These are phyloP conservation scores for Hypoxylon perforatum DNA, from an alignment of 495 filamentous ascomycete species.

Conservation along the genomic window DNA sequence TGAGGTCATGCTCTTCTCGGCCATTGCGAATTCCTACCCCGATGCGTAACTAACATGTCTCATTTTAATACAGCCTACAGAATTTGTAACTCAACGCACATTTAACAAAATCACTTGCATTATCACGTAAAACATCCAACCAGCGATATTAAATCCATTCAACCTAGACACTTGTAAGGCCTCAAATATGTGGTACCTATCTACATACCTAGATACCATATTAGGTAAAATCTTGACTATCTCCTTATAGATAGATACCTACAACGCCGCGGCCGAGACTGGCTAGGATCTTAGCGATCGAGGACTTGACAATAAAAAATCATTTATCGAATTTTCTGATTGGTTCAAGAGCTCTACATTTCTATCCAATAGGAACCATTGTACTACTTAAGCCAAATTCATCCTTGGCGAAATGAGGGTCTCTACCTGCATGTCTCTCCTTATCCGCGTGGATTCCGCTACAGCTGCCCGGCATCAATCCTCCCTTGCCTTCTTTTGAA, in stretches of 20 bases:
- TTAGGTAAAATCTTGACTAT: not conserved
- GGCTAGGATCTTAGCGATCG: constrained; percentile 26
- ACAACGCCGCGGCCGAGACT: not conserved
- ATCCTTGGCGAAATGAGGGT: constrained; percentile 21
- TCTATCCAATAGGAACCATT: constrained; percentile 31
- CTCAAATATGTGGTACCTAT: not conserved
- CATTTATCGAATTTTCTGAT: constrained; percentile 34
- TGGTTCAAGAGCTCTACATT: constrained; percentile 27
- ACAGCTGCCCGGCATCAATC: constrained; percentile 20
- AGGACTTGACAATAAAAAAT: constrained; percentile 32
- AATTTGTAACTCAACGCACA: constrained; percentile 5
- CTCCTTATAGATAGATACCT: not conserved
- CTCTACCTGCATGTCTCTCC: constrained; percentile 43
- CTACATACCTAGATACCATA: not conserved
- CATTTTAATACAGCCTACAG: constrained; percentile 8
- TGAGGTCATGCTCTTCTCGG: constrained; percentile 15
- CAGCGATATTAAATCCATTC: not conserved
- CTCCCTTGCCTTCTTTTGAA: constrained; percentile 10
- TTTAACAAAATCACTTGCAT: constrained; percentile 1
- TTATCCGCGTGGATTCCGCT: constrained; percentile 30
- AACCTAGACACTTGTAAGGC: too few species aligned
- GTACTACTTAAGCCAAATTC: constrained; percentile 1
- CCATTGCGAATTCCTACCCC: not conserved
- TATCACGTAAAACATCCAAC: constrained; percentile 32
- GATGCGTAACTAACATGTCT: constrained; percentile 19